Base-by-base conservation (phyloP, 2,329 filamentous ascomycete species). In the Talaromyces islandicus region DNA sequence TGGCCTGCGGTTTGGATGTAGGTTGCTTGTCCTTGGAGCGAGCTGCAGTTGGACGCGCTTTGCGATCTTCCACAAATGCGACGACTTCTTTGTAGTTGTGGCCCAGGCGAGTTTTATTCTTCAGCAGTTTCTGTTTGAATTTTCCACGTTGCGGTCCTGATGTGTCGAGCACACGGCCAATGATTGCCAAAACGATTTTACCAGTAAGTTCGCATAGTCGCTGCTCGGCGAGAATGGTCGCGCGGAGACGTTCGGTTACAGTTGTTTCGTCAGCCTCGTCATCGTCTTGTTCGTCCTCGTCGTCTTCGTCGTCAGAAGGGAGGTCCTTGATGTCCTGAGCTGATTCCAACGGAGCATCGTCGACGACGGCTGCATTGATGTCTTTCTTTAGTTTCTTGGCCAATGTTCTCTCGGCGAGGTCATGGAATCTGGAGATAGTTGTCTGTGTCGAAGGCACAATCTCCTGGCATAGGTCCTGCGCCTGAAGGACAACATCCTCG, bases 61-160 rank as follows among this genome's bases (percentile, higher is more conserved):
- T 86, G 54, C 82, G 80, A 60, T 88, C 85, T 68, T 96, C 92
- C 4, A 97, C 79, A 72, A 88, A 94, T 9, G 85, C 84, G 4
- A 96, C 79, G 7, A 97, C 86, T 67, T 94, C 91, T 69, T 88
- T 90, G 80, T 90, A 95, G 71, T 94, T 97, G 52, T 84, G 80
- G 2, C 94, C 94, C 3, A 99, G 82, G 69, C 85, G 87, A n/a
- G 78, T 80, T 70, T 88, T 88, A 75, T 99, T 97, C 65, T 90
- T 83, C 67, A 88, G 81, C 24, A 99, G 79, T 21, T 92, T 83
- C 67, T 85, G 84, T 64, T 85, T 84, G 38, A 96, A 81, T 69
- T 84, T 85, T 30, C 85, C 86, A 9, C 82, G 82, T 30, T 84
- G 77, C 11, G 82, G 76, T 7, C 84, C 85, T 1, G 78, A 80